Base-by-base conservation (phyloP, 371 early-diverging fungal species). In the Massospora cicadina region DNA sequence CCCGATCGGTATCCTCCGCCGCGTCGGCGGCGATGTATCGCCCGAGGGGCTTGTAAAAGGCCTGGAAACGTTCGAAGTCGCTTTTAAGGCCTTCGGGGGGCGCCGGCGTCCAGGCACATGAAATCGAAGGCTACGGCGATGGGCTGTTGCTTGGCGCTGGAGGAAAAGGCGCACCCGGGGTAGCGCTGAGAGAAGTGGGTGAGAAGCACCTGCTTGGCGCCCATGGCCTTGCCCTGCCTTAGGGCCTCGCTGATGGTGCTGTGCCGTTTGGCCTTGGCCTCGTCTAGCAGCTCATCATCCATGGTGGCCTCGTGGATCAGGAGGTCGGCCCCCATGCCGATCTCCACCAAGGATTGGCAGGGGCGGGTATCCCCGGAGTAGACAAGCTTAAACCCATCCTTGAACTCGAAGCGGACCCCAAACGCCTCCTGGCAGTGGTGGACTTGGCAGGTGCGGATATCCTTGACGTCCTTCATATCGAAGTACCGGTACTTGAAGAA, bases 151-250 rank as follows among this genome's bases (percentile, higher is more conserved):
- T 59, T 32, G 2, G 10, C 12, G 7, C 17, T 26, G 13, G 17
- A 13, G 1, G 31, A 2, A n/a, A 26, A 26, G 13, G 27, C 60
- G 21, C 26, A 28, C 17, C 60, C 60, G 23, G 33, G 33, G 75
- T 97, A 98, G 26, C 99, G 81, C 74, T 98, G 97, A 71, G 95
- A 94, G 69, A 98, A 98, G 72, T 99, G 99, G 60, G 98, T 99
- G 64, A 99, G 73, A 43, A 99, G 68, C 1, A 91, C 79, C 61
- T 74, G 77, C 66, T 83, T 78, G 53, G 95, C 93, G 24, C 83
- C 76, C 90, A 95, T 86, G 83, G 74, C 71, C 67, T 80, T 70
- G 0, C 86, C 91, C 32, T 98, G 84, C 24, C 82, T 73, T 2
- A 95, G 76, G 0, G 99, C 98, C 74, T 98, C 97, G 55, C 74